Percentiles rank a stretch among this genome's conserved stretches.
phyloP scores from a whole-genome alignment of 306 rosid genomes.

The Pyrus betulifolia region DNA sequence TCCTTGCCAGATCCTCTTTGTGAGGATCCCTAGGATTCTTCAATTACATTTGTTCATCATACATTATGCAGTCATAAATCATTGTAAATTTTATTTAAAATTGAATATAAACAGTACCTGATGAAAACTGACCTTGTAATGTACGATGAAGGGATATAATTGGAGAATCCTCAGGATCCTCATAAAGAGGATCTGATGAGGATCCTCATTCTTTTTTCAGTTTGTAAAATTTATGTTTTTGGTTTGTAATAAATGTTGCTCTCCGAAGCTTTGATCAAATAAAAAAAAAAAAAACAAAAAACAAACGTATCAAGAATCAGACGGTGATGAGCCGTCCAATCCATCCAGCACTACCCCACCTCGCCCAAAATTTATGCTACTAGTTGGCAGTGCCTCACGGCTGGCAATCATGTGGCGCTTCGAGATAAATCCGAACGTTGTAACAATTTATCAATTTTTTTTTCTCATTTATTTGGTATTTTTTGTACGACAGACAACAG shows the following conservation, averaged over 20 bases:
- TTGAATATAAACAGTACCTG: no score
- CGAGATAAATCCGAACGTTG: slow-evolving; percentile 41
- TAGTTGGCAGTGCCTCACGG: slow-evolving; percentile 19
- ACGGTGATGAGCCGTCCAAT: background rate
- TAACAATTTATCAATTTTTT: background rate
- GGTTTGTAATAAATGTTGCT: no score
- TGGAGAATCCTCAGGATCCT: fast-evolving
- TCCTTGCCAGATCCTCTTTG: no score
- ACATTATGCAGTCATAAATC: no score
- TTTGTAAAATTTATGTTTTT: no score
- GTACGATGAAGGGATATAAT: no score
- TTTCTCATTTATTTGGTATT: background rate
- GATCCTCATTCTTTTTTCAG: no score
- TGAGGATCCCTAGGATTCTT: no score
- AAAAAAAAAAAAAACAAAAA: no score
- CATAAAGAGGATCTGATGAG: fast-evolving
- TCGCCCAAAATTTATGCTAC: background rate
- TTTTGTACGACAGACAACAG: background rate
- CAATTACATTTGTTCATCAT: no score
- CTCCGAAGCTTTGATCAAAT: no score
- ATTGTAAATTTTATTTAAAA: no score
- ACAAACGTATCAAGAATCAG: background rate
- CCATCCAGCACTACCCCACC: background rate
- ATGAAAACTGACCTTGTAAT: fast-evolving
- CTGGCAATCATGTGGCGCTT: slow-evolving; percentile 58